Percentiles rank a stretch among this genome's conserved stretches.
phyloP scores from a whole-genome alignment of 371 early-diverging fungal genomes.

The Mucor circinelloides region DNA sequence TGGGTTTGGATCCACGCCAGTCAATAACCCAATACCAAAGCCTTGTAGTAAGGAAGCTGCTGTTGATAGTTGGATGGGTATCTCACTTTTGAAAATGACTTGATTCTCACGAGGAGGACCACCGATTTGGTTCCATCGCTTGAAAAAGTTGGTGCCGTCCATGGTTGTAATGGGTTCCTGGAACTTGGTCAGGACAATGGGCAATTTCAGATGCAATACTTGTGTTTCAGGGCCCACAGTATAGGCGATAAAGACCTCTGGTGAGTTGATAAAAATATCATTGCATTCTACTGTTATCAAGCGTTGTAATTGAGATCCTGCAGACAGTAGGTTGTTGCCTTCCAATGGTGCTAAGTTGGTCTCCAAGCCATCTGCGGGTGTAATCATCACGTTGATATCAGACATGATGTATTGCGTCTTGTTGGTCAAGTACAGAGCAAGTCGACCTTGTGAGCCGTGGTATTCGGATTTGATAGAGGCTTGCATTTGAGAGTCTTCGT shows the following conservation, averaged over 20 bases:
- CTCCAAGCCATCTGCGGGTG: slow-evolving; percentile 21
- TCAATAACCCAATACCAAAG: slow-evolving; percentile 73
- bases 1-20: slow-evolving; percentile 87
- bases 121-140: slow-evolving; percentile 95
- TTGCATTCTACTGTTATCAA: slow-evolving; percentile 74
- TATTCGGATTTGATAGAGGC: slow-evolving; percentile 90
- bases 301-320: slow-evolving; percentile 75
- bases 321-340: slow-evolving; percentile 18
- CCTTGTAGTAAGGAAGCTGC: slow-evolving; percentile 60
- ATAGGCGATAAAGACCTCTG: slow-evolving; percentile 68
- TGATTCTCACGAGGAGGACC: slow-evolving; percentile 82
- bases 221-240: slow-evolving; percentile 54
- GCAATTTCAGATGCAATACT: slow-evolving; percentile 67
- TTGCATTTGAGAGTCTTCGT: slow-evolving; percentile 85
- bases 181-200: slow-evolving; percentile 84
- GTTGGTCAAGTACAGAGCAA: slow-evolving; percentile 91
- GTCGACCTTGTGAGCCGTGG: slow-evolving; percentile 79
- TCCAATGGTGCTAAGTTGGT: background rate
- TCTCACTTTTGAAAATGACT: slow-evolving; percentile 64
- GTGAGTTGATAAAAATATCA: slow-evolving; percentile 58
- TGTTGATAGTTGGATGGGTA: slow-evolving; percentile 54
- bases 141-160: slow-evolving; percentile 82
- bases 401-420: slow-evolving; percentile 54
- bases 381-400: slow-evolving; percentile 20
- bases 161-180: slow-evolving; percentile 80